Percentiles rank a stretch among this genome's conserved stretches.
phyloP scores from a whole-genome alignment of 345 rosid genomes.

The Brassica cretica region DNA sequence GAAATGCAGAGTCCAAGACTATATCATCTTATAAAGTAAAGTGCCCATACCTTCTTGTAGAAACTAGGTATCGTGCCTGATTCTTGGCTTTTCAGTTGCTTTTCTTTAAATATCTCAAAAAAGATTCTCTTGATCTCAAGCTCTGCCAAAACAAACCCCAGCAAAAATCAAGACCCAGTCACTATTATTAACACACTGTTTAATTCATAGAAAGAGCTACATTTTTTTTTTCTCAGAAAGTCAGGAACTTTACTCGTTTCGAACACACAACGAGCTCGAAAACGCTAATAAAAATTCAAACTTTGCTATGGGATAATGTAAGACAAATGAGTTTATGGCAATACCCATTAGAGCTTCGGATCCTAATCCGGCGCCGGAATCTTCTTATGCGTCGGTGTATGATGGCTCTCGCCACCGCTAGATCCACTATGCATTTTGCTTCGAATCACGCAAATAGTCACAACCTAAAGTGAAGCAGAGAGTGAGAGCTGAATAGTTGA shows the following conservation, averaged over 20 bases:
- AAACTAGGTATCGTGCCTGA: slow-evolving; percentile 88
- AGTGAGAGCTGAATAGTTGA: slow-evolving; percentile 16
- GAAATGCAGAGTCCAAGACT: background rate
- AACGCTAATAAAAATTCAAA: background rate
- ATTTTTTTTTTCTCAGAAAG: slow-evolving; percentile 7
- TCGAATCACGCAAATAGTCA: background rate
- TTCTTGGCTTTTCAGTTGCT: slow-evolving; percentile 88
- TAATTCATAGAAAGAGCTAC: background rate
- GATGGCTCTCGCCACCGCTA: slow-evolving; percentile 93
- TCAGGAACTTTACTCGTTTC: slow-evolving; percentile 4
- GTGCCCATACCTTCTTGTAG: slow-evolving; percentile 77
- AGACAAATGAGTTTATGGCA: background rate
- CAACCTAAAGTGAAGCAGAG: slow-evolving; percentile 18
- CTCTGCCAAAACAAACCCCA: slow-evolving; percentile 50
- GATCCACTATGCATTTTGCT: slow-evolving; percentile 80
- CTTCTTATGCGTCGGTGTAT: slow-evolving; percentile 74
- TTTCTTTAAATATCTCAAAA: slow-evolving; percentile 95
- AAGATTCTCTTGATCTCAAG: slow-evolving; percentile 95
- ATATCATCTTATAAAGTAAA: slow-evolving; percentile 8
- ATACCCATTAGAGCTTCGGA: slow-evolving; percentile 98
- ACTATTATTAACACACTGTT: slow-evolving; percentile 1
- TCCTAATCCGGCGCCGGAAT: slow-evolving; percentile 98
- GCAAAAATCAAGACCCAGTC: slow-evolving; percentile 8
- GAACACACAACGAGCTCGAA: slow-evolving; percentile 17
- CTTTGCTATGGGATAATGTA: background rate